Base-by-base conservation (phyloP, 345 rosid species). In the Eutrema japonicum region DNA sequence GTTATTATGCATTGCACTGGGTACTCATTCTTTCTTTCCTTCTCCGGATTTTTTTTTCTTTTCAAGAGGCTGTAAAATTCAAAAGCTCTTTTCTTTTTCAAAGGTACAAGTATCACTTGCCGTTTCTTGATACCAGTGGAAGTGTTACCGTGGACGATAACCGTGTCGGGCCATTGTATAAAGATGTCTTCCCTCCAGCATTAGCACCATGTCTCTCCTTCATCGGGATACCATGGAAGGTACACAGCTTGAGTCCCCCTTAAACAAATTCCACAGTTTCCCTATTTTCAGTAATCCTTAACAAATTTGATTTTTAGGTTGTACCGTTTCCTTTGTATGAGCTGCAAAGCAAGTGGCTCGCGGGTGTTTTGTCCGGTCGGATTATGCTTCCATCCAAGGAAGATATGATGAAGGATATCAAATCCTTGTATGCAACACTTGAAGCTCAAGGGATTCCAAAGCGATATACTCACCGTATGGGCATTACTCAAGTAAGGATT, bases 331-430 rank as follows among this genome's bases (percentile, higher is more conserved):
- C 81, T 32, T 14, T 87, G 78, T 83, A 54, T 78, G 96, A 91
- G 81, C 75, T 81, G 11, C 97, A 94, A 84, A 87, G 91, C 90
- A 87, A 85, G 81, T 94, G 96, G 98, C 82, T 94, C 58, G 93
- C 97, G 0, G 88, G 93, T 69, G 82, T 75, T 74, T 79, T 94
- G 70, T 91, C 95, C 3, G 94, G 96, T 73, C 81, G 89, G 38
- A 72, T 88, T 29, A 48, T 27, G 26, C 91, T 91, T 64, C 96
- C 97, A 16, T 82, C 84, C 0, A 65, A 76, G 40, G 86, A 85
- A 73, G 85, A 86, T 71, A 94, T 91, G 97, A 82, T 80, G 87
- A 80, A 81, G 54, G 90, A 86, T 11, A 63, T 85, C 29, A 61
- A 82, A 70, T 66, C 81, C 26, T 83, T 87, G n/a, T 89, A 91